Percentiles rank a stretch among this genome's conserved stretches.
Conservation (phyloP, 2,329 filamentous ascomycete species). For the Mycocentrospora acerina region DNA sequence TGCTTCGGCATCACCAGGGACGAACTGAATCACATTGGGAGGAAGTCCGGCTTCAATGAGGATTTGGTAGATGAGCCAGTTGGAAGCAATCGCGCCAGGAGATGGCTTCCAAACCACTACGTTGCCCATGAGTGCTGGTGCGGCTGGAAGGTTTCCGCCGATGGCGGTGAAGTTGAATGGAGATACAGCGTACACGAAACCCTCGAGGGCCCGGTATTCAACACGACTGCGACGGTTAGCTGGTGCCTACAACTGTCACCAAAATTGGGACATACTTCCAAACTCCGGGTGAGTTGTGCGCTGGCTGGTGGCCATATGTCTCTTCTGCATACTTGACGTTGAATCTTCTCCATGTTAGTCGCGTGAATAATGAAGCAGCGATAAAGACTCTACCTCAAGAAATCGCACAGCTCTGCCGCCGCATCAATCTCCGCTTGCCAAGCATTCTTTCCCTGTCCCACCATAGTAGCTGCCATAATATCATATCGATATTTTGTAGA, state of each 20-base stretch:
- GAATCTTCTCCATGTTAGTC: constrained; percentile 65
- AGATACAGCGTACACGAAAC: constrained; percentile 91
- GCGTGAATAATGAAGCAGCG: constrained; percentile 9
- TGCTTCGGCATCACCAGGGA: constrained; percentile 83
- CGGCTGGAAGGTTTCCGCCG: constrained; percentile 79
- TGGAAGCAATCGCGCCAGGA: constrained; percentile 82
- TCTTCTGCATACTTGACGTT: constrained; percentile 94
- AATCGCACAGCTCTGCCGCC: constrained; percentile 88
- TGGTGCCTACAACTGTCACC: neutral
- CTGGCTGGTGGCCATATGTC: constrained; percentile 83
- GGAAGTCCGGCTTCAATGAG: constrained; percentile 89
- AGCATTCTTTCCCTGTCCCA: constrained; percentile 96
- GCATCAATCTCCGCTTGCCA: constrained; percentile 99
- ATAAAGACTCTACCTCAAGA: constrained; percentile 69
- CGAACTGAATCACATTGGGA: constrained; percentile 86
- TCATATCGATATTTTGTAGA: constrained; percentile 93
- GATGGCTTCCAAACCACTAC: constrained; percentile 98
- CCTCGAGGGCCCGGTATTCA: constrained; percentile 87
- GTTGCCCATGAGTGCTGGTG: constrained; percentile 87
- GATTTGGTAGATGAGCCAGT: constrained; percentile 88
- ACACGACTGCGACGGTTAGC: constrained; percentile 57
- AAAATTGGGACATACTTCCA: constrained; percentile 68
- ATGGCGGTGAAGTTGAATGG: constrained; percentile 99
- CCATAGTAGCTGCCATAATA: constrained; percentile 92
- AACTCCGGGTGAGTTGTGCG: constrained; percentile 76